Base-by-base conservation (phyloP, 2,329 filamentous ascomycete species). In the Cyphellophora europaea region DNA sequence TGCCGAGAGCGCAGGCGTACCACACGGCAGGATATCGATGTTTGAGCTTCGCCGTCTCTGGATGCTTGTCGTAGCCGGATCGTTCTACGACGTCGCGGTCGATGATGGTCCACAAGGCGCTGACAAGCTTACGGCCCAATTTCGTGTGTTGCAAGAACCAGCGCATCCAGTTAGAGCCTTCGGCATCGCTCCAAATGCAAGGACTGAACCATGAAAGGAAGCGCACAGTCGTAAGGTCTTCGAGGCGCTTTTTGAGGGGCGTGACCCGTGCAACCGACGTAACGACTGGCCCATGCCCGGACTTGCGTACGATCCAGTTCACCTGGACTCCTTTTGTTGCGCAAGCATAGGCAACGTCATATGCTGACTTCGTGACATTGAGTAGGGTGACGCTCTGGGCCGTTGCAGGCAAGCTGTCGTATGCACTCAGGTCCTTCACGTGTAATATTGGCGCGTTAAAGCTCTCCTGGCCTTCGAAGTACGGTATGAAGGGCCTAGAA, bases 121-220 rank as follows among this genome's bases (percentile, higher is more conserved):
- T 51, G 3, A 65, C 58, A 3, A 74, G 40, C 31, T 54, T 61
- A 19, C 68, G 58, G 3, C 72, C 72, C 0, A 72, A 32, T 52
- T 58, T 61, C 1, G 69, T 74, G 3, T 56, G 51, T 38, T 76
- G 71, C 12, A 76, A 48, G 35, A 72, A 64, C 3, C 49, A 44
- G 4, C 68, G 59, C 1, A 68, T 45, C 30, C 31, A 32, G 4
- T 5, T 11, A 25, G 53, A 61, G 6, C 58, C 65, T 36, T 58
- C 58, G 11, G 67, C 69, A 2, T 66, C 61, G 5, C 77, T 78
- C 77, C 79, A 88, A 10, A 81, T 69, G 50, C 81, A 87, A 0
- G 83, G 82, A 36, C 73, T 79, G 55, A 88, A 76, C 76, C 79
- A 87, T 3, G 74, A 80, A 32, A 87, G 57, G 44, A 82, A 66